Conservation (phyloP, 768 basidiomycete species). For the Tulasnella sp. region DNA sequence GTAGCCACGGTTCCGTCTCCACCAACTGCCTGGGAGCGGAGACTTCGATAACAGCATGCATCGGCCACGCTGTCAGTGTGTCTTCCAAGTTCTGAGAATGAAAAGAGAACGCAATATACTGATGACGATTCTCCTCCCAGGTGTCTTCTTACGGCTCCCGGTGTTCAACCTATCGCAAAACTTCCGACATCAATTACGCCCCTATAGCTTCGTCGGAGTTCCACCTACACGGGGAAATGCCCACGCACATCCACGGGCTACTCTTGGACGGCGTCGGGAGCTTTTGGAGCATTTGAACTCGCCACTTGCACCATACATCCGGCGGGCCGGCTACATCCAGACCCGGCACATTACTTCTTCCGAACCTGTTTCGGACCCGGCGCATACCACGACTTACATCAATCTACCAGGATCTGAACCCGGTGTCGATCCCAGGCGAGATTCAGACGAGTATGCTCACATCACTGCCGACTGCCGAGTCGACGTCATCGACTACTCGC, state of each 20-base stretch:
- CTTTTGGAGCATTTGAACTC: not conserved
- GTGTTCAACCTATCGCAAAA: not conserved
- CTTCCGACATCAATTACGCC: slow-evolving; percentile 4
- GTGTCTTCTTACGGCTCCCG: not conserved
- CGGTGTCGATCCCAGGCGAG: slow-evolving; percentile 9
- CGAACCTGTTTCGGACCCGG: not conserved
- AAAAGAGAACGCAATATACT: not conserved
- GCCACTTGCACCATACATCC: not conserved
- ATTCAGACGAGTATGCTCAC: slow-evolving; percentile 10
- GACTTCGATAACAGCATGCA: not conserved
- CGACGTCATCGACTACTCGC: slow-evolving; percentile 15
- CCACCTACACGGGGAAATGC: not conserved
- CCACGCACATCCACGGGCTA: not conserved
- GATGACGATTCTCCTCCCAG: not conserved
- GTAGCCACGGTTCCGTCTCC: not conserved
- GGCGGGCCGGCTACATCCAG: not conserved
- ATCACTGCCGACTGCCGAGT: slow-evolving; percentile 10
- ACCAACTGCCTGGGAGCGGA: not conserved
- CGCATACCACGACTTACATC: not conserved
- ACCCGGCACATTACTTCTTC: not conserved
- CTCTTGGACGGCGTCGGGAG: not conserved
- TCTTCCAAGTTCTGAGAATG: not conserved
- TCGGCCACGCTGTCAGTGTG: not conserved
- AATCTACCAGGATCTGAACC: slow-evolving; percentile 12
- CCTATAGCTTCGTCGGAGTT: not conserved